Evolutionary conservation across 768 basidiomycete species (phyloP), one percentile per base, ranked within the genome.

Genomic region (Tulasnella sp.): DNA sequence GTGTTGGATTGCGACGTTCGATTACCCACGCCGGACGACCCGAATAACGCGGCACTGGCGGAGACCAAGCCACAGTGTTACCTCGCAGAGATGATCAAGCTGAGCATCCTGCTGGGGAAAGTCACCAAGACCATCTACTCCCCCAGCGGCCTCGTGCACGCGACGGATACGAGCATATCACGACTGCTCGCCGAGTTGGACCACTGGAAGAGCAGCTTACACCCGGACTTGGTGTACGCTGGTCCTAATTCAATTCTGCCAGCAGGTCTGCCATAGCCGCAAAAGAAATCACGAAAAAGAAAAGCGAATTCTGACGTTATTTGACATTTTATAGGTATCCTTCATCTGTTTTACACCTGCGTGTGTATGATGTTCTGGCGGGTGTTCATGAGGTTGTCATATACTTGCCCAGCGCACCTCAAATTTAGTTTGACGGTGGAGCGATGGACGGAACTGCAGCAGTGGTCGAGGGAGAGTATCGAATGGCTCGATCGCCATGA

Each of bases 291-390:
- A n/a, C n/a, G 34, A 7, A 7, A 29, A 38, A 48, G 7, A 5
- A 48, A 69, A 73, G 29, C 73, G n/a, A n/a, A n/a, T 91, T 58
- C 72, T 87, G 15, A 69, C 72, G 5, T 85, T 87, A 65, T 75
- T 88, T 55, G 79, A 85, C 65, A 74, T 72, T 3, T 5, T 21
- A 21, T 65, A 89, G 93, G 94, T 43, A 74, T 96, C 57, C 75
- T 99, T 22, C 92, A 96, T 70, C 71, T 97, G 53, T 76, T 91
- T 42, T 92, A 89, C 69, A 80, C 87, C 29, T 91, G 88, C 67
- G 83, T 97, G 45, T 85, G 83, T 65, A 96, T 98, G 83, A 87
- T 98, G 70, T 93, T 96, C 73, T 96, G 91, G 84, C 85, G 94
- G 51, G 92, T 96, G 30, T 98, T 97, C 75, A 93, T 97, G 90